These are phyloP conservation scores for Fusarium sp. DNA, from an alignment of 2,329 filamentous ascomycete genomes.

Conservation along the genomic window DNA sequence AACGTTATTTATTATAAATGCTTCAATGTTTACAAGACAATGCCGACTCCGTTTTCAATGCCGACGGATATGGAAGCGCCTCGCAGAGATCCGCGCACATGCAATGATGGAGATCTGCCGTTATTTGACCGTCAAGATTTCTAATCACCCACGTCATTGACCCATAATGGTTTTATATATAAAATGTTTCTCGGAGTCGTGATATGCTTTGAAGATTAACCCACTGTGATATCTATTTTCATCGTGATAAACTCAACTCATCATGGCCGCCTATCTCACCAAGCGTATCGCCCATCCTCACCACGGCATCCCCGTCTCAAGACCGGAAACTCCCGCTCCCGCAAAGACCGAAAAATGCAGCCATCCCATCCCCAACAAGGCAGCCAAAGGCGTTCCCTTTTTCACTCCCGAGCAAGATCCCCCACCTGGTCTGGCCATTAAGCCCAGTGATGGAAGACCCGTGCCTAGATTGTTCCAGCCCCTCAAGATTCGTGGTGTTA, in stretches of 20 bases:
- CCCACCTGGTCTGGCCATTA: constrained; percentile 56
- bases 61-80: background rate
- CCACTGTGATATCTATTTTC: background rate
- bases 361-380: constrained; percentile 38
- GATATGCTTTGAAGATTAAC: background rate
- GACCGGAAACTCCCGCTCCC: constrained; percentile 36
- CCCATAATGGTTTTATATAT: constrained; percentile 11
- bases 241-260: background rate
- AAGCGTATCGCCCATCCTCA: constrained; percentile 44
- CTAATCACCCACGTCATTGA: constrained; percentile 34
- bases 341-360: constrained; percentile 40
- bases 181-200: background rate
- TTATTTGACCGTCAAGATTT: constrained; percentile 4
- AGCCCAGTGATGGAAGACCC: constrained; percentile 57
- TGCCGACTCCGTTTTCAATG: background rate
- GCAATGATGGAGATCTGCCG: background rate
- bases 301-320: constrained; percentile 43
- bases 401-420: constrained; percentile 61
- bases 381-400: constrained; percentile 54
- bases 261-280: constrained; percentile 46
- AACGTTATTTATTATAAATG: constrained; percentile 31
- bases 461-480: constrained; percentile 64
- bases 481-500: constrained; percentile 57
- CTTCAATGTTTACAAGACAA: constrained; percentile 6
- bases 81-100: background rate